Conservation (phyloP, 257 asterid genomes). For the Primulina huaijiensis region DNA sequence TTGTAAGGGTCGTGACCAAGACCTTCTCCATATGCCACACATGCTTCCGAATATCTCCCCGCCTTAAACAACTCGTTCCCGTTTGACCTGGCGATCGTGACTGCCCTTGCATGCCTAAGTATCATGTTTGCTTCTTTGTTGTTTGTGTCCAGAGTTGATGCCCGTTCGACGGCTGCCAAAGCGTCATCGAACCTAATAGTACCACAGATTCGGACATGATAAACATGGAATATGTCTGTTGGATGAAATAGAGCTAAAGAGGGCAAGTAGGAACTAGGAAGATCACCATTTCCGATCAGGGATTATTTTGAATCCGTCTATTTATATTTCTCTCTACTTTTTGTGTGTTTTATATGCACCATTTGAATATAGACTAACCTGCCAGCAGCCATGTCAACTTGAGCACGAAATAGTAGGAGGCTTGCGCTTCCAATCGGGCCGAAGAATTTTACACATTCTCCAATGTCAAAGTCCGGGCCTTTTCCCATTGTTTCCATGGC, state of each 20-base stretch:
- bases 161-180: slow-evolving; percentile 53
- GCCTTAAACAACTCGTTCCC: slow-evolving; percentile 65
- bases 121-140: slow-evolving; percentile 56
- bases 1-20: slow-evolving; percentile 57
- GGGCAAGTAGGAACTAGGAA: background rate
- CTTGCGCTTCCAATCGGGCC: slow-evolving; percentile 63
- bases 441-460: slow-evolving; percentile 58
- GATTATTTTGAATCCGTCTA: too few species aligned
- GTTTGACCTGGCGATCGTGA: slow-evolving; percentile 51
- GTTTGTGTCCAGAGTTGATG: slow-evolving; percentile 50
- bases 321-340: too few species aligned
- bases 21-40: slow-evolving; percentile 68
- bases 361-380: slow-evolving; percentile 37
- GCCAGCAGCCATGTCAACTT: slow-evolving; percentile 64
- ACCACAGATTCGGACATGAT: background rate
- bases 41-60: slow-evolving; percentile 53
- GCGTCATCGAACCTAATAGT: slow-evolving; percentile 61
- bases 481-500: slow-evolving; percentile 57
- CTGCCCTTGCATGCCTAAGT: slow-evolving; percentile 48
- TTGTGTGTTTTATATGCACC: too few species aligned
- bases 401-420: slow-evolving; percentile 55
- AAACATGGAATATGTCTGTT: background rate
- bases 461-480: slow-evolving; percentile 58
- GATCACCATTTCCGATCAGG: too few species aligned
- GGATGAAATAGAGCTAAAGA: background rate